A percentile compares a stretch with the other conserved stretches of the same genome.
phyloP scores from a whole-genome alignment of 768 basidiomycete species.

The Tephrocybe rancida region DNA sequence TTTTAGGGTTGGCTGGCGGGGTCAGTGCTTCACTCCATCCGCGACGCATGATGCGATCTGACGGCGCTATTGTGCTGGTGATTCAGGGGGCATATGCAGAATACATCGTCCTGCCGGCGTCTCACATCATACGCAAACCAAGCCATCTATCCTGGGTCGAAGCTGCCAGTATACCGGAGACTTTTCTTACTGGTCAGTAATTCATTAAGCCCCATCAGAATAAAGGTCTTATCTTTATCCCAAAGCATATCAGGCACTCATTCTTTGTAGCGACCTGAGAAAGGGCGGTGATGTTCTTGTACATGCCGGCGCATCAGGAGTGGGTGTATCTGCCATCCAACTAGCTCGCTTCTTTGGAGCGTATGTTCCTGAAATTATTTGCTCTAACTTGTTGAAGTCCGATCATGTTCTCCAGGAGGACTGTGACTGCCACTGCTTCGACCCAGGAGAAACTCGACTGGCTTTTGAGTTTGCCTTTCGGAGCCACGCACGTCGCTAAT shows the following conservation, averaged over 20 bases:
- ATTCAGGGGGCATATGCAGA: conserved; percentile 91
- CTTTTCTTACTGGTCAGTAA: conserved; percentile 75
- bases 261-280: conserved; percentile 70
- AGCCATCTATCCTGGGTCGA: conserved; percentile 75
- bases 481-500: conserved; percentile 78
- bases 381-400: no score
- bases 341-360: conserved; percentile 74
- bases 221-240: background rate
- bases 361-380: conserved; percentile 59
- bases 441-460: conserved; percentile 80
- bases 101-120: conserved; percentile 68
- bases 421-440: conserved; percentile 87
- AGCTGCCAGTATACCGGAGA: conserved; percentile 88
- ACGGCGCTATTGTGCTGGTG: background rate
- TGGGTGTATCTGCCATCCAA: conserved; percentile 88
- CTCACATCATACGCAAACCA: conserved; percentile 77
- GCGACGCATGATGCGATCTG: background rate
- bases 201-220: background rate
- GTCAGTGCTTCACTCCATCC: conserved; percentile 46
- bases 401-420: conserved; percentile 45
- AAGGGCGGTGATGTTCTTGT: conserved; percentile 77
- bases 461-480: conserved; percentile 65
- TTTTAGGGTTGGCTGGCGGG: conserved; percentile 80
- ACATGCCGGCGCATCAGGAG: conserved; percentile 91
- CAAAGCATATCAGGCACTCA: conserved; percentile 50